Evolutionary conservation across 306 rosid genomes (phyloP).

Genomic region (Bauhinia variegata): DNA sequence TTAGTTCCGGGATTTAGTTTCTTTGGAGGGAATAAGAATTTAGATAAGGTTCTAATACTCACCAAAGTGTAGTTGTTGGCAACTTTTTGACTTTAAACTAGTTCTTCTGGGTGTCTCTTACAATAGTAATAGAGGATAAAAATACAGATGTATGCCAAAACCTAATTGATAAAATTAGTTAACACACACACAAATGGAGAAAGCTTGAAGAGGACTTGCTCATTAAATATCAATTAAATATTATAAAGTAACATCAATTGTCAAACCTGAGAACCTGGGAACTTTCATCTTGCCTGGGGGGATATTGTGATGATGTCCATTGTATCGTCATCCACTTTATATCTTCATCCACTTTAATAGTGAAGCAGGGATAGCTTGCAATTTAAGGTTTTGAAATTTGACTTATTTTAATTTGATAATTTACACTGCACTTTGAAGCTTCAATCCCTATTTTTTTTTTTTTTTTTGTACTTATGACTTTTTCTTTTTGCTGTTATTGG

Average conservation of each 20-base stretch:
- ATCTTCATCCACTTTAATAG: not conserved
- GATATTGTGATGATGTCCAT: not conserved
- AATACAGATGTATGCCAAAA: not conserved
- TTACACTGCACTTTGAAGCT: conserved; percentile 34
- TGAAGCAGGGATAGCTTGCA: conserved; percentile 22
- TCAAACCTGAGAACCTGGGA: conserved; percentile 15
- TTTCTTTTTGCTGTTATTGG: conserved; percentile 35
- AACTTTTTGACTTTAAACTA: not conserved
- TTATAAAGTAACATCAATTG: conserved; percentile 12
- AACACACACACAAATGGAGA: conserved; percentile 28
- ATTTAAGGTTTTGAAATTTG: conserved; percentile 26
- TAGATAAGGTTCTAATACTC: conserved; percentile 16
- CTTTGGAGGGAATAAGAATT: conserved; percentile 12
- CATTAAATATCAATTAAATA: conserved; percentile 10
- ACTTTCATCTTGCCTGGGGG: conserved; percentile 2
- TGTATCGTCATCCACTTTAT: not conserved
- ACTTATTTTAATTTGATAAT: conserved; percentile 25
- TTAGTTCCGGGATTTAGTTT: conserved; percentile 4
- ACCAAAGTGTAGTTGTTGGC: conserved; percentile 24
- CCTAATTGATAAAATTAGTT: conserved; percentile 29
- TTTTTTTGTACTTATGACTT: conserved; percentile 34
- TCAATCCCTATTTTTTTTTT: conserved; percentile 18
- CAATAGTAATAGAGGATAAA: conserved; percentile 10
- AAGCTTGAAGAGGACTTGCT: conserved; percentile 8
- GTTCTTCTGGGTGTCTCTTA: conserved; percentile 28